These are phyloP conservation scores for Arthrobotrys sphaeroides DNA, from an alignment of 2,329 filamentous ascomycete genomes.

Conservation along the genomic window DNA sequence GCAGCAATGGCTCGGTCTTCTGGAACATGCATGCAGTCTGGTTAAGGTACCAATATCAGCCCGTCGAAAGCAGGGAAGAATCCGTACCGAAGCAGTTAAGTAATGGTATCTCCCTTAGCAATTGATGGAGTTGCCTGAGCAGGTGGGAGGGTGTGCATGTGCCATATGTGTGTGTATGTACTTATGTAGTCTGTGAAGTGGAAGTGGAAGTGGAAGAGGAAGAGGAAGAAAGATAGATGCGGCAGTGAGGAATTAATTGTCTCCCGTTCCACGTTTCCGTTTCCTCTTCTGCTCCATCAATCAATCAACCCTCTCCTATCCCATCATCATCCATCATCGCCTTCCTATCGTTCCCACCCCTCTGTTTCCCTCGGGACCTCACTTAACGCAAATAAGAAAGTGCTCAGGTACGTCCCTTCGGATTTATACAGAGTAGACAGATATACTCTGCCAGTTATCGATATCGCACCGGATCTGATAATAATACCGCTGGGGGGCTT, in stretches of 20 bases:
- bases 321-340: slow-evolving; percentile 37
- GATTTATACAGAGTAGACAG: too few relatives aligned
- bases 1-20: slow-evolving; percentile 31
- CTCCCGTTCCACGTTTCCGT: too few relatives aligned
- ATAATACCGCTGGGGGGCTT: not conserved
- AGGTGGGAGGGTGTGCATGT: not conserved
- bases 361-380: slow-evolving; percentile 2
- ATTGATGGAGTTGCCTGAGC: not conserved
- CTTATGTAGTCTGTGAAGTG: not conserved
- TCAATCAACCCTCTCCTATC: slow-evolving; percentile 31
- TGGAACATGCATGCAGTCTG: slow-evolving; percentile 49
- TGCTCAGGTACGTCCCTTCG: too few relatives aligned
- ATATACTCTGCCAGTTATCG: slow-evolving; percentile 15
- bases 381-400: too few relatives aligned
- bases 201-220: not conserved
- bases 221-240: not conserved
- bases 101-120: too few relatives aligned
- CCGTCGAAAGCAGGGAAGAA: slow-evolving; percentile 11
- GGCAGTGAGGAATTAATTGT: not conserved
- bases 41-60: slow-evolving; percentile 22
- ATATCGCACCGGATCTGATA: not conserved
- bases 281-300: not conserved
- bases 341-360: slow-evolving; percentile 54
- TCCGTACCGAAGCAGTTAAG: not conserved
- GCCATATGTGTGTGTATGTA: not conserved